Conservation (phyloP, 2,329 filamentous ascomycete species). For the Trichoderma harzianum region DNA sequence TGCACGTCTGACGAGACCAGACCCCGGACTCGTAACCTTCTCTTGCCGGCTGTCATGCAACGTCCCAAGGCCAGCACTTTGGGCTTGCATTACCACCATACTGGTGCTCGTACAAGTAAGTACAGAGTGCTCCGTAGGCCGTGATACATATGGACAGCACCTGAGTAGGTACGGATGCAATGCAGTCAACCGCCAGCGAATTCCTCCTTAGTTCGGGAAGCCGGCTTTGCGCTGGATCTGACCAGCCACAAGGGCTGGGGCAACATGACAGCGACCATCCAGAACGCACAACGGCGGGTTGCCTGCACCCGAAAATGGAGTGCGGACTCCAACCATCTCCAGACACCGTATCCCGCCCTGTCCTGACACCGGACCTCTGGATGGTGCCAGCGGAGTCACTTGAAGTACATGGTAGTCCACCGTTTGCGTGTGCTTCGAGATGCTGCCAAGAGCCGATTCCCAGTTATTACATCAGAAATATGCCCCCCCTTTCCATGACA, state of each 20-base stretch:
- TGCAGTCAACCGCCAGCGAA: background rate
- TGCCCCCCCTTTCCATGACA: background rate
- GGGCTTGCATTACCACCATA: background rate
- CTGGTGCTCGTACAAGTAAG: background rate
- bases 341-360: background rate
- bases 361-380: background rate
- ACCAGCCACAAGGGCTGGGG: background rate
- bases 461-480: background rate
- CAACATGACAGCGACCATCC: background rate
- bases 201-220: background rate
- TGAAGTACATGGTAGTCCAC: background rate
- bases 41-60: conserved; percentile 10
- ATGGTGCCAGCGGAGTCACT: background rate
- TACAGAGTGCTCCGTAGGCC: background rate
- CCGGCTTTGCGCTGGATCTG: conserved; percentile 8
- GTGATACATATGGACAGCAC: background rate
- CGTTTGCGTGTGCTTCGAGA: background rate
- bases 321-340: background rate
- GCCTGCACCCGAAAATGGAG: background rate
- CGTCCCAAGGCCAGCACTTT: conserved; percentile 1
- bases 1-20: conserved; percentile 14
- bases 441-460: background rate
- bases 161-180: background rate
- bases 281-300: background rate
- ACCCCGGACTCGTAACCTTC: conserved; percentile 13